Evolutionary conservation across 2,329 filamentous ascomycete species (phyloP).

Genomic region (Massarina eburnea): DNA sequence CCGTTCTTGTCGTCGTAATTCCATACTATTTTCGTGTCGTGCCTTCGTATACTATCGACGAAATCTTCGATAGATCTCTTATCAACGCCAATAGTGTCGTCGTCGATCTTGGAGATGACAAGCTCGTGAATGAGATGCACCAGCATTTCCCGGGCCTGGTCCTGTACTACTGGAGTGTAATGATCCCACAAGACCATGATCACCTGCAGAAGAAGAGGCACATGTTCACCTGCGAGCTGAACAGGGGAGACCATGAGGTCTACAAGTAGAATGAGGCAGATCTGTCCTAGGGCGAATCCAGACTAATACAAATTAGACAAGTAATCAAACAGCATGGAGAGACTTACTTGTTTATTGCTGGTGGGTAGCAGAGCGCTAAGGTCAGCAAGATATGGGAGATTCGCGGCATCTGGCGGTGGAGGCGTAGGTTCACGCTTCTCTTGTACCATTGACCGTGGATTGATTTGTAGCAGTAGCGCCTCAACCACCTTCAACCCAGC

Average conservation of each 20-base stretch:
- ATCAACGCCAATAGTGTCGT: slow-evolving; percentile 64
- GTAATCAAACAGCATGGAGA: not conserved
- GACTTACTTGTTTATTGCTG: slow-evolving; percentile 34
- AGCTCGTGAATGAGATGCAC: slow-evolving; percentile 96
- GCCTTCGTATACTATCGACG: slow-evolving; percentile 81
- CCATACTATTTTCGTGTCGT: slow-evolving; percentile 87
- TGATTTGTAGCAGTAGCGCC: slow-evolving; percentile 87
- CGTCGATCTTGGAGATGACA: slow-evolving; percentile 77
- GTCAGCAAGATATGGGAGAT: slow-evolving; percentile 83
- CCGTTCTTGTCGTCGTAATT: slow-evolving; percentile 90
- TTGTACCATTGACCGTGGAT: slow-evolving; percentile 94
- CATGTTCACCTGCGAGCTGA: slow-evolving; percentile 73
- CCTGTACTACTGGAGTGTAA: slow-evolving; percentile 91
- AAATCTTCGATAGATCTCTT: slow-evolving; percentile 82
- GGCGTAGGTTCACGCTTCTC: slow-evolving; percentile 63
- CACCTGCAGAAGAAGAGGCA: slow-evolving; percentile 86
- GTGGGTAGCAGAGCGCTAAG: slow-evolving; percentile 29
- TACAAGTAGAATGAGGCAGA: slow-evolving; percentile 90
- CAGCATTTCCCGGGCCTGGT: slow-evolving; percentile 95
- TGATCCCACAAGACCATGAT: slow-evolving; percentile 96
- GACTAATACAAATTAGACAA: slow-evolving; percentile 48
- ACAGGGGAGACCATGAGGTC: slow-evolving; percentile 95
- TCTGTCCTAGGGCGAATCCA: slow-evolving; percentile 87
- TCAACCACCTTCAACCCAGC: slow-evolving; percentile 91
- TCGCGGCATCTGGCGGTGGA: slow-evolving; percentile 69